Base-by-base conservation (phyloP, 164 flowering plant species). In the Vitis rotundifolia region DNA sequence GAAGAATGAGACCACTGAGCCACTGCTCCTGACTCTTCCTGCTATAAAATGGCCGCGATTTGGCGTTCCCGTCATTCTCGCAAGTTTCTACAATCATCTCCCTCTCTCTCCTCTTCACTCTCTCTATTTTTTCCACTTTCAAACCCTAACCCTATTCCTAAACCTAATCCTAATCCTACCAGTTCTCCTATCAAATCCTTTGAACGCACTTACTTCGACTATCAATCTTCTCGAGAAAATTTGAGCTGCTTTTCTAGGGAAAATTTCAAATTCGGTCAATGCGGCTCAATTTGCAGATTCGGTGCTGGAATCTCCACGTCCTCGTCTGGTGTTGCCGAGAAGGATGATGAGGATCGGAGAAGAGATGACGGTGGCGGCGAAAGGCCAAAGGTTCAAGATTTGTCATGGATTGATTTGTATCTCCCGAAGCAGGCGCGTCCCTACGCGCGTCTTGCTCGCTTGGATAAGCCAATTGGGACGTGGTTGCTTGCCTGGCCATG, bases 401-500 rank as follows among this genome's bases (percentile, higher is more conserved):
- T 6, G 2, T 80, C 93, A 2, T 95, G 98, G 99, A 82, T 95
- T 51, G 98, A 93, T 73, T 54, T 78, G 74, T 87, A 93, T 75
- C 77, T 93, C 75, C 95, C 97, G 1, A 16, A 77, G 54, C 63
- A 61, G 22, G 74, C 62, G 26, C 82, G 79, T 18, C 89, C 93
- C 5, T 95, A 90, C 60, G 99, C 98, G 8, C 86, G 54, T n/a
- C 88, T 95, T 18, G 98, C 98, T 63, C 86, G 99, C n/a, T 82
- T 95, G 63, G 97, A 95, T 80, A 89, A 84, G 75, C 98, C 98
- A 6, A 91, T 95, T 44, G 99, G 99, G 19, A 95, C 98, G 18
- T 95, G 99, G 99, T 81, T 95, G 72, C 88, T 95, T 6, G 98
- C 97, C 68, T 91, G 97, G 98, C 97, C 99, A 50, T 90, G 98